phyloP scores from a whole-genome alignment of 1,284 basidiomycete species.

The Microbotryum violaceum region DNA sequence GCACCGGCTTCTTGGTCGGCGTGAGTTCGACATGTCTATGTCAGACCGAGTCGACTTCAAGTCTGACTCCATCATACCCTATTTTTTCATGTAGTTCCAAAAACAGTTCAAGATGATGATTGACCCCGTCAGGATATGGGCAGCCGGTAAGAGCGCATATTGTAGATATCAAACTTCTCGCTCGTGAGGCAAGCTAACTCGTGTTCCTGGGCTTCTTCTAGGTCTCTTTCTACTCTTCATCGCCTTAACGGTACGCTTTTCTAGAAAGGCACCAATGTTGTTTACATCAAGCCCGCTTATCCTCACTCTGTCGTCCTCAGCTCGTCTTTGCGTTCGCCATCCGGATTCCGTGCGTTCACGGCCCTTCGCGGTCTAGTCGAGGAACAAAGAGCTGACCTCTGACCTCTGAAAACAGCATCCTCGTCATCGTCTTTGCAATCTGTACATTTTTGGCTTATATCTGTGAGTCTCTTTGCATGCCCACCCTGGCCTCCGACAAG shows the following conservation, averaged over 20 bases:
- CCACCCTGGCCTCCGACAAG: not conserved
- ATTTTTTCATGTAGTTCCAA: too few species aligned
- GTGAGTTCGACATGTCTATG: slow-evolving; percentile 45
- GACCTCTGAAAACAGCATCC: slow-evolving; percentile 11
- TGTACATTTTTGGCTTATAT: slow-evolving; percentile 40
- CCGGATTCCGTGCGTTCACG: slow-evolving; percentile 14
- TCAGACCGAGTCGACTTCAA: not conserved
- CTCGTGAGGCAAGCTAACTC: not conserved
- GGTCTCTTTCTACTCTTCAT: slow-evolving; percentile 27
- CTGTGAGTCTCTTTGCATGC: slow-evolving; percentile 35
- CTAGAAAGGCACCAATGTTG: not conserved
- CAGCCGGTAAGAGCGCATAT: slow-evolving; percentile 13
- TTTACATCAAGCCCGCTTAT: not conserved
- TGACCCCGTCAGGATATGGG: slow-evolving; percentile 29
- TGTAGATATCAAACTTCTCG: not conserved
- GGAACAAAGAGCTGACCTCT: too few species aligned
- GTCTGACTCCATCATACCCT: too few species aligned
- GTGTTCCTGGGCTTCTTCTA: too few species aligned
- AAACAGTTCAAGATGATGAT: slow-evolving; percentile 57
- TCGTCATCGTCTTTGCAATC: slow-evolving; percentile 31
- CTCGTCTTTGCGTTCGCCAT: slow-evolving; percentile 30
- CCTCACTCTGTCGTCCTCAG: not conserved
- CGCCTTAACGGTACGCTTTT: slow-evolving; percentile 7
- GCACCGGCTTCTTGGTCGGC: slow-evolving; percentile 82
- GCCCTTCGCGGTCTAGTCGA: too few species aligned